Conservation (phyloP, 1,284 basidiomycete species). For the Mycena sp. region DNA sequence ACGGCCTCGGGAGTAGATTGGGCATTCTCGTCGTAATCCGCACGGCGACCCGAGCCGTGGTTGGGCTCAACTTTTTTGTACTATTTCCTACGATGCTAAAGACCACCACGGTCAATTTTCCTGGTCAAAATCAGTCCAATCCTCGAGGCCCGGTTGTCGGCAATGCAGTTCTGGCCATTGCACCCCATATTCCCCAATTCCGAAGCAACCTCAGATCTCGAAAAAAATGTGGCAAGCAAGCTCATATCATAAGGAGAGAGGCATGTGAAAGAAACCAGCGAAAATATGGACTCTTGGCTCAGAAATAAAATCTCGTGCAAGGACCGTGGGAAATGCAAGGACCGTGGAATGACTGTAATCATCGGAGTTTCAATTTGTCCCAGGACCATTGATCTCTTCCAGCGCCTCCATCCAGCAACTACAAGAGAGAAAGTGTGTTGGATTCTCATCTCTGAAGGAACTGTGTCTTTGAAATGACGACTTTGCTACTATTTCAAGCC, state of each 20-base stretch:
- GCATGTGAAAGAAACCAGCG: neutral
- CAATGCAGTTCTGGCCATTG: constrained; percentile 1
- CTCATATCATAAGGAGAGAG: neutral
- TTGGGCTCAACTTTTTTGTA: constrained; percentile 1
- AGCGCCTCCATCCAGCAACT: too few species aligned
- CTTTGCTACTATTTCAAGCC: too few species aligned
- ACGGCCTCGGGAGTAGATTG: too few species aligned
- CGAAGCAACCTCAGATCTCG: neutral
- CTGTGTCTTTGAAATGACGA: too few species aligned
- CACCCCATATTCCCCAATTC: constrained; percentile 2
- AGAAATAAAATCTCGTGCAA: neutral
- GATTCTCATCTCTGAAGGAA: too few species aligned
- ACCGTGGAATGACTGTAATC: too few species aligned
- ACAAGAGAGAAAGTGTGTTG: too few species aligned
- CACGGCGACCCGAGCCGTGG: too few species aligned
- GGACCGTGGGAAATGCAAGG: too few species aligned
- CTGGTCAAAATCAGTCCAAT: neutral
- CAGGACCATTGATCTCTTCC: too few species aligned
- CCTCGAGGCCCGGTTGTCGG: neutral
- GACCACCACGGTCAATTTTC: neutral
- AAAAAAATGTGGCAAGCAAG: neutral
- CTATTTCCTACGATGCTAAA: neutral
- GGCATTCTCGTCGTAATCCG: too few species aligned
- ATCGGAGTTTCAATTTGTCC: too few species aligned
- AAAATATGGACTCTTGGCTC: constrained; percentile 5